Evolutionary conservation across 495 filamentous ascomycete species (phyloP).

Genomic region (Penicillium simplicissimum): DNA sequence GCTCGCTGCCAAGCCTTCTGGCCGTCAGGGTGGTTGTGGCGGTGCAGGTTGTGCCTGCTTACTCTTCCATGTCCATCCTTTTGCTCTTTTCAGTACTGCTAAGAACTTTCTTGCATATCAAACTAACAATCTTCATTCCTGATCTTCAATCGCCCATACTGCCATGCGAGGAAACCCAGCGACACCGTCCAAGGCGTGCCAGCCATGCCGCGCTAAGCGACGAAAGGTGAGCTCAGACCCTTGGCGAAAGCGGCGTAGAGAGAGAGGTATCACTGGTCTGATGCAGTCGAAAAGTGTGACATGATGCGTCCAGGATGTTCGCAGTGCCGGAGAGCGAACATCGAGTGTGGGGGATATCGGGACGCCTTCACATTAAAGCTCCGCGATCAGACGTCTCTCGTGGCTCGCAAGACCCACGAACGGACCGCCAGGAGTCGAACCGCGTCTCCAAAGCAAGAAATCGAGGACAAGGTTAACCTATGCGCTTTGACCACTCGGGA

Average conservation of each 20-base stretch:
- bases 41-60: not conserved
- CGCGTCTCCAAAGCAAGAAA: not conserved
- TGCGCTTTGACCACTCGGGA: not conserved
- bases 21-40: not conserved
- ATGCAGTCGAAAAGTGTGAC: not conserved
- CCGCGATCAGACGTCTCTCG: constrained; percentile 4
- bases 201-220: constrained; percentile 5
- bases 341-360: constrained; percentile 5
- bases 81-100: not conserved
- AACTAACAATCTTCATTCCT: not conserved
- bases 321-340: constrained; percentile 1
- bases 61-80: not conserved
- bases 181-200: constrained; percentile 4
- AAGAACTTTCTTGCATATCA: not conserved
- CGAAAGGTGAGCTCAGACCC: not conserved
- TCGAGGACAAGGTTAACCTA: not conserved
- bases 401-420: not conserved
- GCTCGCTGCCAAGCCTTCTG: not conserved
- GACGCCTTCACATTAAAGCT: not conserved
- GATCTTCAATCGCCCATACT: not conserved
- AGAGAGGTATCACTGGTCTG: not conserved
- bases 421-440: not conserved
- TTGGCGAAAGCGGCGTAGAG: too few relatives aligned
- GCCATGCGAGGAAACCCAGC: constrained; percentile 8
- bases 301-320: constrained; percentile 2